Base-by-base conservation (phyloP, 495 filamentous ascomycete genomes). In the Friedmanniomyces simplex region DNA sequence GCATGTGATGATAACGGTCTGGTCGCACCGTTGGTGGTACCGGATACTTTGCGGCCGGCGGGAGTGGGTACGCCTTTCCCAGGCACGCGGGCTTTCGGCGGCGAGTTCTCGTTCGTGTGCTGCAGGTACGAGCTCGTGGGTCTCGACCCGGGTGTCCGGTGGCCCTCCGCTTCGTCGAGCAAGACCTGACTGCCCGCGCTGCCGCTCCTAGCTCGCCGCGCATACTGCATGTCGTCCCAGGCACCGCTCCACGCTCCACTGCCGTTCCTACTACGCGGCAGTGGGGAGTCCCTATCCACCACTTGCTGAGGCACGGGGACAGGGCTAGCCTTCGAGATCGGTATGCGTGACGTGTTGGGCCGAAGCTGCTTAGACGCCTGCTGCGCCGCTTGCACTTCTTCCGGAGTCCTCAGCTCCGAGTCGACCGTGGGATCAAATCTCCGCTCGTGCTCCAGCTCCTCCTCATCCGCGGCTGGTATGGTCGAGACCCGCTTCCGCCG, bases 361-460 rank as follows among this genome's bases (percentile, higher is more conserved):
- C 68, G 61, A n/a, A 70, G 54, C 25, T 36, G 49, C 49, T 25
- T 34, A 6, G 43, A 49, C 0, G 49, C 73, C 26, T 72, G 68
- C 50, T 59, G 71, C 28, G 90, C 84, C 22, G 84, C 80, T 12
- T 86, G 83, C 60, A 86, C 84, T 62, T 95, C 91, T 64, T 91
- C 86, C 7, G 87, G 86, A 34, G 80, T 80, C 54, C 88, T 82
- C 41, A 91, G 75, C 67, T 95, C 87, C 79, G 83, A 89, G 20
- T 78, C 64, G 14, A 54, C 18, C n/a, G 24, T 22, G 3, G 48
- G 55, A 52, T 59, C 51, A 20, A 55, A 59, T 14, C 71, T 21
- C 2, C 30, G 30, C 26, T 37, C 49, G 25, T 52, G 49, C 49
- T 32, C 25, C 26, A 14, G 68, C n/a, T 56, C 59, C 48, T 74